phyloP scores from a whole-genome alignment of 768 basidiomycete species.

The Scleroderma bovista region DNA sequence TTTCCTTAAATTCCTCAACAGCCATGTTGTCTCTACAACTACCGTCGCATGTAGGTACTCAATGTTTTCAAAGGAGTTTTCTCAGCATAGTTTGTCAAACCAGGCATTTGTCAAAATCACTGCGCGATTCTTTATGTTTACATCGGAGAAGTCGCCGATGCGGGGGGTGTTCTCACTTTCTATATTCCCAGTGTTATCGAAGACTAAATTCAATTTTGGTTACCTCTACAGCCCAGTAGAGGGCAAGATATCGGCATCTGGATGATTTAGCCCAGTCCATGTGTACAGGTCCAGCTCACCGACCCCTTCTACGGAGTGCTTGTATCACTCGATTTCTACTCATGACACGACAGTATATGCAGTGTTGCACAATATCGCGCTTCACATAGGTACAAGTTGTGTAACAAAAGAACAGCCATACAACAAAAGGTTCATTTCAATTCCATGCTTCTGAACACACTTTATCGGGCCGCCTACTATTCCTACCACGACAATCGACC shows the following conservation, averaged over 20 bases:
- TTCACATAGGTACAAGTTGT: neutral
- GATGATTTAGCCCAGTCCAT: no score
- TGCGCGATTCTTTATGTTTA: slow-evolving; percentile 89
- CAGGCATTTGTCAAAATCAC: slow-evolving; percentile 78
- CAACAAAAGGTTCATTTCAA: slow-evolving; percentile 3
- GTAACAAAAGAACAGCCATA: neutral
- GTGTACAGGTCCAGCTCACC: no score
- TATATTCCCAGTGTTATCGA: slow-evolving; percentile 79
- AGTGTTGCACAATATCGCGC: no score
- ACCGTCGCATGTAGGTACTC: slow-evolving; percentile 75
- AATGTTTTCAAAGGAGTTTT: neutral
- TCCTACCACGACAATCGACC: slow-evolving; percentile 70
- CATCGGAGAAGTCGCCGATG: slow-evolving; percentile 72
- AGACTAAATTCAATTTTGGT: slow-evolving; percentile 27
- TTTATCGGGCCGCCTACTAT: slow-evolving; percentile 73
- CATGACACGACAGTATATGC: no score
- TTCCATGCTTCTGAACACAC: slow-evolving; percentile 57
- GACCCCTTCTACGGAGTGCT: no score
- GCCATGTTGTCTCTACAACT: slow-evolving; percentile 74
- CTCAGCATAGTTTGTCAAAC: neutral
- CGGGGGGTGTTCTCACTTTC: slow-evolving; percentile 82
- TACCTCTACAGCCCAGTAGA: no score
- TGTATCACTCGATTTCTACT: no score
- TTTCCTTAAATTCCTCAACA: slow-evolving; percentile 76
- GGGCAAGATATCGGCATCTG: no score